Base-by-base conservation (phyloP, 2,329 filamentous ascomycete genomes). In the Aspergillus carbonarius region DNA sequence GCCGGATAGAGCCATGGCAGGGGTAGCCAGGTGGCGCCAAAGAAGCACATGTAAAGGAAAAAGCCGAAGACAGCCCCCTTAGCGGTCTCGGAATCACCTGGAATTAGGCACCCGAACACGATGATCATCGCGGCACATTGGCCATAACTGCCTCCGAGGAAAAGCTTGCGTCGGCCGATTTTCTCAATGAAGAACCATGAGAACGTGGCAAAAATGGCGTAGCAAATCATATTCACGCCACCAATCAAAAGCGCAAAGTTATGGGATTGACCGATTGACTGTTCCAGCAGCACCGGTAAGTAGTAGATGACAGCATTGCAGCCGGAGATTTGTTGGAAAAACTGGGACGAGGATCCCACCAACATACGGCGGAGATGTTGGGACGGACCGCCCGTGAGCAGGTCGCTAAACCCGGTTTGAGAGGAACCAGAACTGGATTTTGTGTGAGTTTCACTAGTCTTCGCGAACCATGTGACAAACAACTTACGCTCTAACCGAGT, bases 1-100 rank as follows among this genome's bases (percentile, higher is more conserved):
- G 79, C 76, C 0, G 78, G 69, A 32, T 70, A 68, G 20, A 68
- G 55, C 85, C 83, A 88, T 0, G 85, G 84, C 10, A 86, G 77
- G 12, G 84, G 83, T 4, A 87, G 69, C 82, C 83, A 86, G 25
- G 62, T 63, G 17, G 61, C 61, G 15, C 62, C 62, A 18, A 66
- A 66, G 57, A 62, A 58, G n/a, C 62, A 63, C 59, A 64, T 66
- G 44, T 61, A 66, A 1, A 62, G 40, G 48, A 66, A 66, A 25
- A 66, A 57, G 39, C 63, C 61, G 10, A 66, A 63, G 5, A 63
- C 59, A n/a, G 57, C 59, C 2, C 59, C 61, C 40, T 63, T 63
- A 4, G 61, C 59, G 32, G 51, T 57, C 20, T 59, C 27, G 0
- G 54, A 2, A 25, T 59, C 60, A 15, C 55, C 60, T 1, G 58